Conservation (phyloP, 306 rosid species). For the Quercus parvula region DNA sequence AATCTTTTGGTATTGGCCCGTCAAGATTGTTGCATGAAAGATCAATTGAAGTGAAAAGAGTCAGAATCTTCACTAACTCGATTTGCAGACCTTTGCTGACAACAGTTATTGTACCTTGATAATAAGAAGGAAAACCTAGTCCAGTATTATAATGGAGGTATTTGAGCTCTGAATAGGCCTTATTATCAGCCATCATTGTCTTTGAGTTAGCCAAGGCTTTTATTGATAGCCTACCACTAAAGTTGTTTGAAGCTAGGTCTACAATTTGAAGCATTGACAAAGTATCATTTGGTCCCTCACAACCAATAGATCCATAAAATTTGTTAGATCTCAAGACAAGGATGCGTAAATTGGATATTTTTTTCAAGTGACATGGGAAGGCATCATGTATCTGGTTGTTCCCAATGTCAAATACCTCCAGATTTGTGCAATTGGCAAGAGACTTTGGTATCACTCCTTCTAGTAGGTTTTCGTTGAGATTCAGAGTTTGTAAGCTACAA, state of each 20-base stretch:
- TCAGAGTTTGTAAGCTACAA: slow-evolving; percentile 21
- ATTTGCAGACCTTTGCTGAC: slow-evolving; percentile 29
- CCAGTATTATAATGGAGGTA: slow-evolving; percentile 10
- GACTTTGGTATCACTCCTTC: slow-evolving; percentile 25
- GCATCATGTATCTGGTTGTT: slow-evolving; percentile 4
- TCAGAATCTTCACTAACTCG: slow-evolving; percentile 19
- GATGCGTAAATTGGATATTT: slow-evolving; percentile 13
- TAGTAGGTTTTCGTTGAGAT: slow-evolving; percentile 26
- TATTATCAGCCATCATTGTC: slow-evolving; percentile 17
- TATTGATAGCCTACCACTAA: background rate
- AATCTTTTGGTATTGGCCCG: slow-evolving; percentile 22
- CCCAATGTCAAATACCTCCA: slow-evolving; percentile 41
- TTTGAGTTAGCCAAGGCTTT: background rate
- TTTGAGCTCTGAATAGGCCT: background rate
- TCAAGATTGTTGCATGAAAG: slow-evolving; percentile 22
- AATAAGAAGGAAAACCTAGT: background rate
- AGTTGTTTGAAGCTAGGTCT: slow-evolving; percentile 19
- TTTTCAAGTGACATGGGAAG: slow-evolving; percentile 19
- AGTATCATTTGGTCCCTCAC: background rate
- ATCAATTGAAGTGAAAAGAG: slow-evolving; percentile 33
- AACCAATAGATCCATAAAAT: slow-evolving; percentile 14
- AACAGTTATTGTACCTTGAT: slow-evolving; percentile 26
- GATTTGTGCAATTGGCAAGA: slow-evolving; percentile 8
- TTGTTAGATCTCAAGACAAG: slow-evolving; percentile 36
- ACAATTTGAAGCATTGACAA: slow-evolving; percentile 39